Percentiles rank a stretch among this genome's conserved stretches.
phyloP scores from a whole-genome alignment of 495 filamentous ascomycete genomes.

The Daldinia grandis region DNA sequence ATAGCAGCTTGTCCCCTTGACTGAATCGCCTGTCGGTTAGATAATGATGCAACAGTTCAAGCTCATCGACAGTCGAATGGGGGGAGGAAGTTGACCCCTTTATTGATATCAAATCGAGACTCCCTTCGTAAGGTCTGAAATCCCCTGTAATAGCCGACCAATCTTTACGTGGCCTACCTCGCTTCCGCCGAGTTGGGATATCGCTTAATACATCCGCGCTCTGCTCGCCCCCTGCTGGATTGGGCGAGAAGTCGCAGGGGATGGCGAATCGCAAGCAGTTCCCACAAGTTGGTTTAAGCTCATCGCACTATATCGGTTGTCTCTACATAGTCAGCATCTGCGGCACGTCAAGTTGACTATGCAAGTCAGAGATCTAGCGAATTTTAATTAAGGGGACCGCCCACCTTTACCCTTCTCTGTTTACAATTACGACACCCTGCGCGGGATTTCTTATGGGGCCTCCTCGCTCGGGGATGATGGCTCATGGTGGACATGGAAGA shows the following conservation, averaged over 20 bases:
- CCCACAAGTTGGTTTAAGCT: background rate
- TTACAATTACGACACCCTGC: background rate
- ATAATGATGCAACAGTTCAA: background rate
- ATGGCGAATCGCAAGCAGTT: background rate
- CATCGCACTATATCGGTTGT: background rate
- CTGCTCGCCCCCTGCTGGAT: background rate
- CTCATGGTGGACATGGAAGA: background rate
- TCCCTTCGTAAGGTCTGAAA: background rate
- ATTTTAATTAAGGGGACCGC: background rate
- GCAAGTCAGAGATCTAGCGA: background rate
- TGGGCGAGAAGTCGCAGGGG: background rate
- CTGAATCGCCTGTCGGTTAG: background rate
- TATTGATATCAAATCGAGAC: background rate
- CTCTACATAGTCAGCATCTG: background rate
- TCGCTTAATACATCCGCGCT: background rate
- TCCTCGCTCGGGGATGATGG: background rate
- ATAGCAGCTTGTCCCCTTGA: background rate
- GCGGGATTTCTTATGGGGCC: background rate
- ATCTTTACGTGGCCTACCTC: background rate
- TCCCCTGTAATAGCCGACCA: background rate
- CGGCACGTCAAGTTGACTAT: background rate
- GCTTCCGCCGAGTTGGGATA: background rate
- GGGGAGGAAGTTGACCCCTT: background rate
- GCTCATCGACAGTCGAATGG: background rate
- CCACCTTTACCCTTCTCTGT: background rate